Conservation (phyloP, 2,329 filamentous ascomycete genomes). For the Colletotrichum truncatum region DNA sequence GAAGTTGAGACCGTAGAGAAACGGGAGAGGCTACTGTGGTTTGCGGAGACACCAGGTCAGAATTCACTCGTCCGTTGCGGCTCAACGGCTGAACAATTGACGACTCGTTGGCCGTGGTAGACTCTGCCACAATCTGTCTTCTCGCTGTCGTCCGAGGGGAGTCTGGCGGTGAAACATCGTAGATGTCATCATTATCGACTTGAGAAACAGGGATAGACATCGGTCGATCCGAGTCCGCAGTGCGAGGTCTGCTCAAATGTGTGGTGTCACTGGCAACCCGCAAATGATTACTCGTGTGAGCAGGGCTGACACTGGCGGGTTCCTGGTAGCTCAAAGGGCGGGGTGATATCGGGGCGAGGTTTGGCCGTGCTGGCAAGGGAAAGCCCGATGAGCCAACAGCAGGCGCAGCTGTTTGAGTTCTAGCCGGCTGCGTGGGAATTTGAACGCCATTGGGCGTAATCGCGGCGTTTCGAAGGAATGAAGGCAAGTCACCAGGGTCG, state of each 20-base stretch:
- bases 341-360: slow-evolving; percentile 17
- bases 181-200: slow-evolving; percentile 49
- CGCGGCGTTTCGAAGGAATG: slow-evolving; percentile 61
- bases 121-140: slow-evolving; percentile 1
- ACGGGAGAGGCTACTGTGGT: background rate
- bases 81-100: background rate
- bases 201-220: slow-evolving; percentile 12
- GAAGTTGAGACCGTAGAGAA: background rate
- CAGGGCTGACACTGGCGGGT: slow-evolving; percentile 5
- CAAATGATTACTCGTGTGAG: slow-evolving; percentile 1
- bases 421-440: slow-evolving; percentile 35
- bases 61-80: background rate
- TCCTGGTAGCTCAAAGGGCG: slow-evolving; percentile 26
- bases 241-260: slow-evolving; percentile 21
- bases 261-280: slow-evolving; percentile 29
- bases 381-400: slow-evolving; percentile 23
- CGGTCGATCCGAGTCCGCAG: slow-evolving; percentile 18
- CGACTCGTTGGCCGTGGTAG: background rate
- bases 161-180: slow-evolving; percentile 56
- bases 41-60: background rate
- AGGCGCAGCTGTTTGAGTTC: slow-evolving; percentile 31
- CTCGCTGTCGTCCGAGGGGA: slow-evolving; percentile 44
- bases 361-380: slow-evolving; percentile 17
- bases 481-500: slow-evolving; percentile 64
- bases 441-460: slow-evolving; percentile 45